Percentiles rank a stretch among this genome's conserved stretches.
These are phyloP conservation scores for Phoma herbarum DNA, from an alignment of 2,329 filamentous ascomycete species.

Conservation along the genomic window DNA sequence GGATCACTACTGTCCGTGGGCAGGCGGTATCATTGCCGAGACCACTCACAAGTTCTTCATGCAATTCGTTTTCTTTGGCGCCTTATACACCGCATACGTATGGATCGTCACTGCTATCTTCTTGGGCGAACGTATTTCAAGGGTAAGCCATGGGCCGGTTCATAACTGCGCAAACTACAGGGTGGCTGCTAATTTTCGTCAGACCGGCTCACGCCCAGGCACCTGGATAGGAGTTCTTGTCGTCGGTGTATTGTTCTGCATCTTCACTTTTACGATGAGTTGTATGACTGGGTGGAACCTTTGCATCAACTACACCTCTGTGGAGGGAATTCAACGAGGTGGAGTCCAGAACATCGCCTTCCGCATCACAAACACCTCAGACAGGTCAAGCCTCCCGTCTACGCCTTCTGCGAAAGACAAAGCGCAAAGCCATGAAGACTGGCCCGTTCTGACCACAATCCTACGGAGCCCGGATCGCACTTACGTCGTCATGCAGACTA, in stretches of 20 bases:
- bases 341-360: slow-evolving; percentile 77
- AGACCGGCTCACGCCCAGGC: slow-evolving; percentile 37
- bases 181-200: background rate
- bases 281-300: slow-evolving; percentile 75
- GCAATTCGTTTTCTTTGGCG: slow-evolving; percentile 81
- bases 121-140: slow-evolving; percentile 62
- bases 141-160: slow-evolving; percentile 49
- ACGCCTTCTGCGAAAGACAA: slow-evolving; percentile 25
- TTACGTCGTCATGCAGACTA: slow-evolving; percentile 81
- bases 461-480: slow-evolving; percentile 58
- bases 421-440: slow-evolving; percentile 27
- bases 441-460: slow-evolving; percentile 34
- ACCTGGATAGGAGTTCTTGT: slow-evolving; percentile 71
- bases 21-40: slow-evolving; percentile 91
- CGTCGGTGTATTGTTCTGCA: slow-evolving; percentile 74
- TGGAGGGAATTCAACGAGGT: slow-evolving; percentile 75
- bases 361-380: slow-evolving; percentile 49
- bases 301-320: slow-evolving; percentile 79
- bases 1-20: slow-evolving; percentile 96
- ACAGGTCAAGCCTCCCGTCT: slow-evolving; percentile 20
- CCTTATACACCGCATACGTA: slow-evolving; percentile 71
- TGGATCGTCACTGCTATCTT: slow-evolving; percentile 72
- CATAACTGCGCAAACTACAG: background rate
- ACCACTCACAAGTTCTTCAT: slow-evolving; percentile 90
- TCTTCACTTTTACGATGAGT: slow-evolving; percentile 85